Evolutionary conservation across 345 rosid species (phyloP).

Genomic region (Hibiscus trionum): DNA sequence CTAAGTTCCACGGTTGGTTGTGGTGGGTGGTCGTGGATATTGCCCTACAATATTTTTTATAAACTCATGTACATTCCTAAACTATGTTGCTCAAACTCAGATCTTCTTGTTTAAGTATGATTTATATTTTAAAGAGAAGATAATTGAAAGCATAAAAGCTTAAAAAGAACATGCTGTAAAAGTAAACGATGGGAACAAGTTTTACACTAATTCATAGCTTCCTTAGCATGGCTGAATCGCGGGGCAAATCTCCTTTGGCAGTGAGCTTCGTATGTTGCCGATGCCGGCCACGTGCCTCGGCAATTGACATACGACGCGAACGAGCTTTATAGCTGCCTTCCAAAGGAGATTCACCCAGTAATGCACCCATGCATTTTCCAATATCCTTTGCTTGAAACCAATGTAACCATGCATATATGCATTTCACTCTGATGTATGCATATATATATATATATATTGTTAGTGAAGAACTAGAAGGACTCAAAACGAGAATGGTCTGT

Average conservation of each 20-base stretch:
- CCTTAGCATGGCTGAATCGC: conserved; percentile 2
- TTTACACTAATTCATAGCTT: too few species aligned
- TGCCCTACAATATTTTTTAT: too few species aligned
- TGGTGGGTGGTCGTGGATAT: too few species aligned
- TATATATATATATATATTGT: conserved; percentile 1
- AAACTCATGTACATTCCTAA: too few species aligned
- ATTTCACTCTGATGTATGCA: not conserved
- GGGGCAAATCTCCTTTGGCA: conserved; percentile 11
- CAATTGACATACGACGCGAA: not conserved
- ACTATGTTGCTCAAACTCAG: too few species aligned
- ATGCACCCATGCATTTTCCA: conserved; percentile 10
- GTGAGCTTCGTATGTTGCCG: not conserved
- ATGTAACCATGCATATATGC: not conserved
- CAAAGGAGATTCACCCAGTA: conserved; percentile 11
- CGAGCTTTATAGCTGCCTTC: not conserved
- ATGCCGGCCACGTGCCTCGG: too few species aligned
- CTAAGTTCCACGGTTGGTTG: too few species aligned
- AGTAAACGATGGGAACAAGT: too few species aligned
- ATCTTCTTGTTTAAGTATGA: too few species aligned
- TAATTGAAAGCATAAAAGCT: too few species aligned
- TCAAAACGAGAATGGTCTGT: not conserved
- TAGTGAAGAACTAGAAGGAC: not conserved
- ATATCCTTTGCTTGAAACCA: not conserved
- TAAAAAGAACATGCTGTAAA: too few species aligned
- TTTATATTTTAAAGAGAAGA: too few species aligned